Percentiles rank a stretch among this genome's conserved stretches.
Evolutionary conservation across 192 early-diverging fungal species (phyloP).

Genomic region (Diversispora epigaea): DNA sequence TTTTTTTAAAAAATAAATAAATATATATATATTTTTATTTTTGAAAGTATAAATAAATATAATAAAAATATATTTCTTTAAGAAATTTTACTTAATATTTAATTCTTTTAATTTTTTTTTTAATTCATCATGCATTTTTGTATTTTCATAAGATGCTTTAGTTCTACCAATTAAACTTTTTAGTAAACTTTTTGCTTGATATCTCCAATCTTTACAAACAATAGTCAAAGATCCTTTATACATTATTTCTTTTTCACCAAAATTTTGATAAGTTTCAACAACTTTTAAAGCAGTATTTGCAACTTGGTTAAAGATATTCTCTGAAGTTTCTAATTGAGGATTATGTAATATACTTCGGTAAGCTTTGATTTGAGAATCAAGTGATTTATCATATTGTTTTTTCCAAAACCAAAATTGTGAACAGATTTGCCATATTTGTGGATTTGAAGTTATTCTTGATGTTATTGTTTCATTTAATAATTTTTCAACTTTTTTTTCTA

Average conservation of each 20-base stretch:
- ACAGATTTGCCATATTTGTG: slow-evolving; percentile 73
- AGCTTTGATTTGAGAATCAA: slow-evolving; percentile 82
- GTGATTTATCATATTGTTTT: slow-evolving; percentile 57
- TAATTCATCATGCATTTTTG: slow-evolving; percentile 58
- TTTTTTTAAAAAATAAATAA: too few species aligned
- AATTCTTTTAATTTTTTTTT: slow-evolving; percentile 64
- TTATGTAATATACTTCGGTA: slow-evolving; percentile 80
- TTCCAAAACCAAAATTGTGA: slow-evolving; percentile 76
- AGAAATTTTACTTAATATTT: slow-evolving; percentile 22
- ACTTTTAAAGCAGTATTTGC: slow-evolving; percentile 71
- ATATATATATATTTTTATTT: too few species aligned
- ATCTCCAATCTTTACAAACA: slow-evolving; percentile 88
- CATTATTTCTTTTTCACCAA: slow-evolving; percentile 60
- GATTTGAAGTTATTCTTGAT: slow-evolving; percentile 69
- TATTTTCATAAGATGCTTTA: slow-evolving; percentile 71
- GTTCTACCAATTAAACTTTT: slow-evolving; percentile 82
- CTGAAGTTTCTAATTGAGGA: slow-evolving; percentile 71
- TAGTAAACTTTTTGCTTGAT: slow-evolving; percentile 79
- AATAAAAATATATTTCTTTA: background rate
- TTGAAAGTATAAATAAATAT: too few species aligned
- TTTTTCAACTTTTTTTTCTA: slow-evolving; percentile 54
- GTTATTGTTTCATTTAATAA: slow-evolving; percentile 73
- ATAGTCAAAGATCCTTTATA: slow-evolving; percentile 41
- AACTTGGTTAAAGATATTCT: slow-evolving; percentile 67
- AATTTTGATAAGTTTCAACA: slow-evolving; percentile 73